A percentile compares a stretch with the other conserved stretches of the same genome.
These are phyloP conservation scores for Lactarius indigo DNA, from an alignment of 768 basidiomycete species.

Conservation along the genomic window DNA sequence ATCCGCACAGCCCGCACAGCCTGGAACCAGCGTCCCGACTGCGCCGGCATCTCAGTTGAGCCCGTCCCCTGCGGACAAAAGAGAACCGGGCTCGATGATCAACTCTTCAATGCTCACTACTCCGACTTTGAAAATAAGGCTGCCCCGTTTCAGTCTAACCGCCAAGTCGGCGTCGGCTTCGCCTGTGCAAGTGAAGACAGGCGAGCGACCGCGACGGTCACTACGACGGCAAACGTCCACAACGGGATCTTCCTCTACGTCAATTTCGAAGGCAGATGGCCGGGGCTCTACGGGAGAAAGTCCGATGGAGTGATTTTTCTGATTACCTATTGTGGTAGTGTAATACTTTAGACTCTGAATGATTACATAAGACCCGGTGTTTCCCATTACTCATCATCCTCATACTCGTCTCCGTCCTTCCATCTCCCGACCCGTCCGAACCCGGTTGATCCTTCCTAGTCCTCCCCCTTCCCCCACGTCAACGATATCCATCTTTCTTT, in stretches of 20 bases:
- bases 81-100: neutral
- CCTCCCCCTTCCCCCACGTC: neutral
- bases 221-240: constrained; percentile 22
- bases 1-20: neutral
- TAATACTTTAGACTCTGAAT: constrained; percentile 6
- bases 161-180: constrained; percentile 15
- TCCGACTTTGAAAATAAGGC: constrained; percentile 21
- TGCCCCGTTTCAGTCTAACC: constrained; percentile 19
- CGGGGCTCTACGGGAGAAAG: constrained; percentile 16
- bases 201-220: constrained; percentile 21
- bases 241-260: constrained; percentile 23
- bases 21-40: neutral
- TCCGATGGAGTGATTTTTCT: constrained; percentile 18
- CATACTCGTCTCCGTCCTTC: neutral
- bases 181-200: constrained; percentile 11
- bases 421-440: constrained; percentile 1
- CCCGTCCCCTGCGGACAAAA: constrained; percentile 6
- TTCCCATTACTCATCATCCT: neutral
- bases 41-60: constrained; percentile 1
- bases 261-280: constrained; percentile 19
- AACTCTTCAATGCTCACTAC: constrained; percentile 10
- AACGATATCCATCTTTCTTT: neutral
- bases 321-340: neutral
- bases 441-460: neutral
- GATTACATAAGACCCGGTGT: constrained; percentile 14